Base-by-base conservation (phyloP, 371 early-diverging fungal genomes). In the Mucor sp. region DNA sequence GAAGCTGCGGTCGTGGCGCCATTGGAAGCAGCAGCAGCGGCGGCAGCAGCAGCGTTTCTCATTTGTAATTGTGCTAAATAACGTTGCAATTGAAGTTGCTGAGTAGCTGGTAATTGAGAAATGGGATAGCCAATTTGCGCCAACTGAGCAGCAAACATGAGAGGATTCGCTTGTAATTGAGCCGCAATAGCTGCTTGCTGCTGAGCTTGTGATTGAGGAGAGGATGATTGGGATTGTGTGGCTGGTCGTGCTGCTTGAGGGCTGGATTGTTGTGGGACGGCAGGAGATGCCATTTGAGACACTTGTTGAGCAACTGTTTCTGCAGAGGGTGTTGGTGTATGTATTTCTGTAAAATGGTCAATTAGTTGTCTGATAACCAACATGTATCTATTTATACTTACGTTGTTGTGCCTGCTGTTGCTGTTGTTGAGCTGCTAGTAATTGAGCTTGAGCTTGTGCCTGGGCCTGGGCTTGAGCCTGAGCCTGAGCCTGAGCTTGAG, bases 101-200 rank as follows among this genome's bases (percentile, higher is more conserved):
- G 81, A 33, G 59, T 71, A 14, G 77, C 69, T 6, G 71, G 69
- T 3, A 81, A 67, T 58, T 81, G 81, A 17, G 75, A 78, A 43
- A 81, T 72, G 35, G 79, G 75, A 58, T 81, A 81, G 4, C 81
- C 81, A 75, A 81, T 76, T 62, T 81, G 81, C 0, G 76, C 77
- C 23, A 81, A 60, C 53, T 81, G 81, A 7, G 81, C 77, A 15
- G 81, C 79, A 56, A 81, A 66, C 57, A 72, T 67, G 6, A 81
- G 56, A 3, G 75, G 71, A 43, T 74, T 78, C 8, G 72, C 68
- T 63, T 76, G 70, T n/a, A 69, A 69, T 7, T 74, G 68, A 48
- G 72, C 65, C 12, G 69, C 68, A 28, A 68, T 62, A 6, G 68
- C 69, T 15, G 62, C 63, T 60, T 70, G 71, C 28, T 72, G 73